Evolutionary conservation across 257 asterid species (phyloP), one percentile per base, ranked within the genome.

Genomic region (Solanum bulbocastanum): DNA sequence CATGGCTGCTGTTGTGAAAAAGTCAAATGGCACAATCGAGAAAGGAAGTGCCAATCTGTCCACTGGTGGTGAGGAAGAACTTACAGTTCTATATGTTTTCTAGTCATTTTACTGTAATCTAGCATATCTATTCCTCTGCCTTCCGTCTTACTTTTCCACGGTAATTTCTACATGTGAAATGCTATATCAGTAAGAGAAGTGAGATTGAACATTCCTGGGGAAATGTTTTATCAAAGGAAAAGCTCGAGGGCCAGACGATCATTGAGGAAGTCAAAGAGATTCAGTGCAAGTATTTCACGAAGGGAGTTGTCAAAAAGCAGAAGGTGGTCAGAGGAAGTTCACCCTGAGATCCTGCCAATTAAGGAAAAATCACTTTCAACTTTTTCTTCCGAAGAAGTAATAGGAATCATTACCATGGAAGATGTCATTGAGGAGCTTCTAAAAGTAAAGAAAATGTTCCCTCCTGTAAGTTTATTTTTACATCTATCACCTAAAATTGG

Each of bases 1-100:
- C 86, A 95, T 95, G 97, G 98, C 95, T 84, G 95, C 91, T 65
- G 96, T 94, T 86, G 94, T 93, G 40, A 93, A 91, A 76, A 72
- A 87, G 10, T 56, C 23, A 75, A 71, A n/a, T 83, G 49, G 79
- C 60, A 85, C 37, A 8, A 44, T 18, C 14, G 87, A 69, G 75
- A 86, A 36, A 84, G 56, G 33, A 84, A 62, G 75, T 9, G 56
- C 37, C 87, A 84, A 40, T 27, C 30, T 84, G 37, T 84, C 87
- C 14, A 62, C 23, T 30, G 56, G 87, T 13, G 75, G 75, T 60
- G 60, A 42, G 91, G 14, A 62, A 37, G 11, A 39, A 30, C 27
- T 69, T 16, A 40, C 83, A 79, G n/a, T 33, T 9, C 6, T 35
- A 52, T 32, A 36, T 14, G 37, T 49, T 42, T 27, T 33, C 65